Base-by-base conservation (phyloP, 1,284 basidiomycete species). In the Prillingera fragicola region DNA sequence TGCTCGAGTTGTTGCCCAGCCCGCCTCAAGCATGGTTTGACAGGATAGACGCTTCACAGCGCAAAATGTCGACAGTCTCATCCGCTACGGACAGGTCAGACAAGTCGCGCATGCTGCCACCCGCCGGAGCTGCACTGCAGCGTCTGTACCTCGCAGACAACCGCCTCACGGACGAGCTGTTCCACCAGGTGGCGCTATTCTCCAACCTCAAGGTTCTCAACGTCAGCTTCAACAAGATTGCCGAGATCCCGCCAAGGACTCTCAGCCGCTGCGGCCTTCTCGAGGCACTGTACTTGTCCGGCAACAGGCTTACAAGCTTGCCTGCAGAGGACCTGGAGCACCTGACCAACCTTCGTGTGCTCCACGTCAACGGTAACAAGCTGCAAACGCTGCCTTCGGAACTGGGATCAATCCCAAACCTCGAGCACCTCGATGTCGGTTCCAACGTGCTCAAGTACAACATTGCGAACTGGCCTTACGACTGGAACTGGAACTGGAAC, bases 401-500 rank as follows among this genome's bases (percentile, higher is more conserved):
- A 68, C 72, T 98, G 33, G 84, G 84, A 26, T 87, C 87, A 62
- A 78, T 97, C 54, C 80, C 80, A 62, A 83, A 80, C 45, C 74
- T 99, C 56, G 80, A 79, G 50, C 81, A 86, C 22, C 76, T 99
- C 50, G 95, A 99, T 65, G 95, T 89, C 2, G 92, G 94, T 7
- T 92, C 85, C 68, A 99, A 99, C 67, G 72, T 83, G 41, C 77
- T 99, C 70, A 92, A 89, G 77, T 98, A 98, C 73, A 99, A 98
- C 67, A 92, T 97, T 56, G 87, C 90, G 60, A 99, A 98, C 64
- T 94, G 85, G 85, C 88, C 94, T 63, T 99, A 94, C 71, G 95
- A 99, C 73, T 98, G 94, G 94, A 98, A 99, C 70, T 99, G 95
- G 95, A 97, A 97, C 69, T 95, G 91, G 77, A 98, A 97, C 68